These are phyloP conservation scores for Osmozyma mogii DNA, from an alignment of 805 yeast genomes.

Conservation along the genomic window DNA sequence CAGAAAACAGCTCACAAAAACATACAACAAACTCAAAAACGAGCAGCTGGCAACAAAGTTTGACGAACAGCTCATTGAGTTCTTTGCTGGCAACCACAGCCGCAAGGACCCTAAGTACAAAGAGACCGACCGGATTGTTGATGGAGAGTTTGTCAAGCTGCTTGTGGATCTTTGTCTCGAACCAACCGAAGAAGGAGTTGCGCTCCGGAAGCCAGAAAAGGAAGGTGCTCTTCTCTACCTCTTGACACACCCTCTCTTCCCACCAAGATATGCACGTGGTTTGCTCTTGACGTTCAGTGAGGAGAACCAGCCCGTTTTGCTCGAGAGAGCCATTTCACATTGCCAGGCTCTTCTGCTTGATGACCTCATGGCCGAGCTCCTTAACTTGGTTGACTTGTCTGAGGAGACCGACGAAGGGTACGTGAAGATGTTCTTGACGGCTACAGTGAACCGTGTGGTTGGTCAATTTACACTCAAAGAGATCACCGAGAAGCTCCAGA, in stretches of 20 bases:
- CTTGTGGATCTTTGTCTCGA: slow-evolving; percentile 37
- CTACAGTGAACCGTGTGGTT: slow-evolving; percentile 47
- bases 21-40: slow-evolving; percentile 10
- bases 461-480: slow-evolving; percentile 57
- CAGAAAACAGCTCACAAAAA: slow-evolving; percentile 9
- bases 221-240: slow-evolving; percentile 66
- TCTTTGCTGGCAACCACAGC: slow-evolving; percentile 5
- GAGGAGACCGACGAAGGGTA: slow-evolving; percentile 8
- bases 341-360: slow-evolving; percentile 60
- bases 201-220: slow-evolving; percentile 41
- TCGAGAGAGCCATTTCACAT: slow-evolving; percentile 76
- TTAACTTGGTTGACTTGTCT: slow-evolving; percentile 19
- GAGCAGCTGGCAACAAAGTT: slow-evolving; percentile 22
- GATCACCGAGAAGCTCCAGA: slow-evolving; percentile 43
- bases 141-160: slow-evolving; percentile 43
- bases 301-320: slow-evolving; percentile 47
- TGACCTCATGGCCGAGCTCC: slow-evolving; percentile 58
- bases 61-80: slow-evolving; percentile 20
- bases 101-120: slow-evolving; percentile 17
- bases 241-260: slow-evolving; percentile 83
- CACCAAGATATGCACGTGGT: slow-evolving; percentile 47
- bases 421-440: slow-evolving; percentile 8
- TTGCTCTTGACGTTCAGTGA: slow-evolving; percentile 42
- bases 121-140: slow-evolving; percentile 61
- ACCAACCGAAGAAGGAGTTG: slow-evolving; percentile 10